Evolutionary conservation across 768 basidiomycete species (phyloP).

Genomic region (Lepiota venenata): DNA sequence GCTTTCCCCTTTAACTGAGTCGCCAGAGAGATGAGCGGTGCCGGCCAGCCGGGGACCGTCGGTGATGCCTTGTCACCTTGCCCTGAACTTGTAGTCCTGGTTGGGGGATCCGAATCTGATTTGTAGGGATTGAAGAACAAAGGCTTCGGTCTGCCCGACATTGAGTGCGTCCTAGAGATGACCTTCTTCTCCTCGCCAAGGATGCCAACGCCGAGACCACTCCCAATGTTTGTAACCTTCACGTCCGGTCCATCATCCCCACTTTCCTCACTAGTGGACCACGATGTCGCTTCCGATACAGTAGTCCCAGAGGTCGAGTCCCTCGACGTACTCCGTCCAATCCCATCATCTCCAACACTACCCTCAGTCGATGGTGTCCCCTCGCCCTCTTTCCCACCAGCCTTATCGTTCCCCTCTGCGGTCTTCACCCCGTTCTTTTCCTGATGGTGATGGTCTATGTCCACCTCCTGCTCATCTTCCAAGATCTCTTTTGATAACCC

Average conservation of each 20-base stretch:
- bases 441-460: not conserved
- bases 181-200: not conserved
- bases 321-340: constrained; percentile 7
- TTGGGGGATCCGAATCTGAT: constrained; percentile 2
- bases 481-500: constrained; percentile 33
- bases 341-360: constrained; percentile 2
- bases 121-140: not conserved
- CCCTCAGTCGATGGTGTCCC: constrained; percentile 3
- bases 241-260: constrained; percentile 1
- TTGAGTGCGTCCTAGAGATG: constrained; percentile 6
- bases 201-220: not conserved
- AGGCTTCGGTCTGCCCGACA: constrained; percentile 6
- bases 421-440: not conserved
- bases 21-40: not conserved
- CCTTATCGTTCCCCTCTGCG: not conserved
- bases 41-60: not conserved
- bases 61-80: not conserved
- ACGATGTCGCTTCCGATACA: constrained; percentile 6
- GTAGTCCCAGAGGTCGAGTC: constrained; percentile 11
- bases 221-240: not conserved
- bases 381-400: not conserved
- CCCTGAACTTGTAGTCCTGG: not conserved
- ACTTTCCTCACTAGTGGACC: constrained; percentile 10
- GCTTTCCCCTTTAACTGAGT: not conserved
- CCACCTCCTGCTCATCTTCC: constrained; percentile 16